Evolutionary conservation across 2,329 filamentous ascomycete genomes (phyloP), one percentile per base, ranked within the genome.

Genomic region (Epichloe sylvatica): DNA sequence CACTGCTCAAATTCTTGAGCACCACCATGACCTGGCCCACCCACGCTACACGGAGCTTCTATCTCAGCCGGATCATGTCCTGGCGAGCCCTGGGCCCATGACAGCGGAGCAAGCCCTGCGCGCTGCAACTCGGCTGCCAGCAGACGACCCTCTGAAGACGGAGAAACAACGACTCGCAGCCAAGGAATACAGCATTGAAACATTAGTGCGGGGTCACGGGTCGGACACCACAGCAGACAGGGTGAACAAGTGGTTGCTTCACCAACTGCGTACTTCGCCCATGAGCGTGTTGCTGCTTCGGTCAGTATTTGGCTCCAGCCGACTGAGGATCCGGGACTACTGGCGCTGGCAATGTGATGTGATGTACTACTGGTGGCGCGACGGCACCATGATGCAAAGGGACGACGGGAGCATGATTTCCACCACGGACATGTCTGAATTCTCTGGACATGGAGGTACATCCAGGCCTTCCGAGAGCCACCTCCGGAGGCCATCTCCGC

Each of bases 241-340:
- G 50, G 68, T 78, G 55, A 65, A 66, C 54, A 65, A 72, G 39
- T 78, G 76, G 75, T 60, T 78, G 3, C 64, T 78, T 12, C 71
- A 77, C 45, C 69, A 70, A 40, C 64, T 78, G 39, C 68, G 73
- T 36, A 62, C 65, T 13, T 74, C 70, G 3, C 71, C 71, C 0
- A 57, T 76, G 49, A 69, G 74, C 52, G 71, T 64, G 1, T 61
- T 69, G 49, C 57, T 71, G 2, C 62, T 77, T 7, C 68, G 70
- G 52, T 58, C 57, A 7, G 61, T 57, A 3, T 66, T 67, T 50
- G 52, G 56, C 42, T 56, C 53, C 43, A 53, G 55, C 6, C 57
- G 55, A 9, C 55, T 68, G 11, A 57, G 58, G 34, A 67, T 69
- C n/a, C 57, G 58, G 5, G 63, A 69, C 39, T 47, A 54, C 33